Conservation (phyloP, 129 eudicot genomes). For the Mikania micrantha region DNA sequence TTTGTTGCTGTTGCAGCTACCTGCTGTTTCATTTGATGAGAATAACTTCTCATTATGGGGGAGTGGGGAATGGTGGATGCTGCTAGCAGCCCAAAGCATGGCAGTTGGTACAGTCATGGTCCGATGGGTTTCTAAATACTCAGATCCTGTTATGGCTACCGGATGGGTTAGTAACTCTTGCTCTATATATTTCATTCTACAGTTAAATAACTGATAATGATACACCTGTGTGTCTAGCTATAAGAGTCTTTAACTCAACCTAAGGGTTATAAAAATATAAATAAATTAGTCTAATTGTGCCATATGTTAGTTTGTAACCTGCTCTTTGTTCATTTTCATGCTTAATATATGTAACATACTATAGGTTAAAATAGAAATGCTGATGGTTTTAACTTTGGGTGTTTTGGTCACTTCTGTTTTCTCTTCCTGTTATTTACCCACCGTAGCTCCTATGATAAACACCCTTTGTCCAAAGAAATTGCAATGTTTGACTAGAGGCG, state of each 20-base stretch:
- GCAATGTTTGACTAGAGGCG: no score
- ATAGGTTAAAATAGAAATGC: not conserved
- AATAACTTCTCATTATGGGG: slow-evolving; percentile 85
- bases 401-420: no score
- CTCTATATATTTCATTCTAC: not conserved
- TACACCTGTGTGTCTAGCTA: not conserved
- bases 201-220: not conserved
- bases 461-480: no score
- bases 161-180: slow-evolving; percentile 71
- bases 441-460: no score
- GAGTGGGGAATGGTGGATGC: slow-evolving; percentile 99
- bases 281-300: not conserved
- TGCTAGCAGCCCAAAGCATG: slow-evolving; percentile 99
- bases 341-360: not conserved
- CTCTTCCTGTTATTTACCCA: no score
- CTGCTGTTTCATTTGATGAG: slow-evolving; percentile 54
- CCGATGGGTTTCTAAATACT: slow-evolving; percentile 95
- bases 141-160: slow-evolving; percentile 98
- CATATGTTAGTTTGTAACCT: slow-evolving; percentile 4
- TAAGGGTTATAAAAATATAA: not conserved
- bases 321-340: not conserved
- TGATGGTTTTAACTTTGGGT: not conserved
- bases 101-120: slow-evolving; percentile 99
- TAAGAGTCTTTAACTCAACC: not conserved
- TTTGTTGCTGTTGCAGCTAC: slow-evolving; percentile 47